Percentiles rank a stretch among this genome's conserved stretches.
Evolutionary conservation across 495 filamentous ascomycete species (phyloP).

Genomic region (Penicillium maclennaniae): DNA sequence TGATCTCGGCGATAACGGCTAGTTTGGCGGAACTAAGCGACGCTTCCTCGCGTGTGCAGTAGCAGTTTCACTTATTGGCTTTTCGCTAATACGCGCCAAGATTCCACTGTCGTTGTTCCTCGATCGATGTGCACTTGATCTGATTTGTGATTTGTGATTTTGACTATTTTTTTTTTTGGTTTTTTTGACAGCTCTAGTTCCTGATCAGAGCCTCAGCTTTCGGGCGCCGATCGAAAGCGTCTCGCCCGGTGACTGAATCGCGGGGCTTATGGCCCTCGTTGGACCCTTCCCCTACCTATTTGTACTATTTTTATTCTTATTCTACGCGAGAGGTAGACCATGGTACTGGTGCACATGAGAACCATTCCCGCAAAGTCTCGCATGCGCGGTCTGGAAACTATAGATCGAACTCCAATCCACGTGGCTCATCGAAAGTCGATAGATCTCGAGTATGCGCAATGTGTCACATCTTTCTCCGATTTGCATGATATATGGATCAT

Average conservation of each 20-base stretch:
- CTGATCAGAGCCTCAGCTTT: slow-evolving; percentile 8
- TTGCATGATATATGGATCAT: neutral
- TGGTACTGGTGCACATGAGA: neutral
- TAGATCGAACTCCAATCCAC: slow-evolving; percentile 5
- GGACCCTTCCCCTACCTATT: neutral
- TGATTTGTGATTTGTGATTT: neutral
- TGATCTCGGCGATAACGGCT: slow-evolving; percentile 4
- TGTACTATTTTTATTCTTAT: neutral
- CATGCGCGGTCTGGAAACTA: neutral
- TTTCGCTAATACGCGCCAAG: too few species aligned
- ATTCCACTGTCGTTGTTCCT: neutral
- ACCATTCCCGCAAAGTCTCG: neutral
- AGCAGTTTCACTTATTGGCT: neutral
- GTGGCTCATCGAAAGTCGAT: slow-evolving; percentile 2
- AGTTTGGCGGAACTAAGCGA: slow-evolving; percentile 4
- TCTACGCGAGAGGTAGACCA: neutral
- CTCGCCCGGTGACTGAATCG: neutral
- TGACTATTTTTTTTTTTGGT: too few species aligned
- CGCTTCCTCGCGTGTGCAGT: neutral
- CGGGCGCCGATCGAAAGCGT: slow-evolving; percentile 10
- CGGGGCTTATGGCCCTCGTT: neutral
- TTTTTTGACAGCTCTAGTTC: neutral
- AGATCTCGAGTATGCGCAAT: slow-evolving; percentile 3
- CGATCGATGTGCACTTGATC: neutral
- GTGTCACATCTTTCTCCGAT: neutral